These are phyloP conservation scores for Pseudogymnoascus sp. DNA, from an alignment of 2,329 filamentous ascomycete genomes.

Conservation along the genomic window DNA sequence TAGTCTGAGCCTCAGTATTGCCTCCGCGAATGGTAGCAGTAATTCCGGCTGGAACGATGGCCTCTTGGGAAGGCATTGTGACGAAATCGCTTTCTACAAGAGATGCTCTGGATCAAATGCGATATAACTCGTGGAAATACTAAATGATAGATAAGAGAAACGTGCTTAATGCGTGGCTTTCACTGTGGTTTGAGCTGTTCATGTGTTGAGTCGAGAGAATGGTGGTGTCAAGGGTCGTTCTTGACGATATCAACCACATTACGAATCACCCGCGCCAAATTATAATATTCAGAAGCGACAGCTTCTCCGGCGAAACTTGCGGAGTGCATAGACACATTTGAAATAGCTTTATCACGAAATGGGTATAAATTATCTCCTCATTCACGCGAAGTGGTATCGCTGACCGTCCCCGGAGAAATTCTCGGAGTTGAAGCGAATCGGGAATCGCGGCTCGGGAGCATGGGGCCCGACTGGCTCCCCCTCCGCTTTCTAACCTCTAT, in stretches of 20 bases:
- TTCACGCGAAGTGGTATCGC: neutral
- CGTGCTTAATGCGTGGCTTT: neutral
- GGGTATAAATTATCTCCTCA: neutral
- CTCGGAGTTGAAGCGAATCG: constrained; percentile 16
- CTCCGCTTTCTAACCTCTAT: constrained; percentile 3
- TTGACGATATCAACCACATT: neutral
- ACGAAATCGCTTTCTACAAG: neutral
- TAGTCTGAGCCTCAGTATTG: constrained; percentile 13
- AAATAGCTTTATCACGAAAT: neutral
- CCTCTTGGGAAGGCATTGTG: neutral
- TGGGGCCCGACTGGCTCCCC: neutral
- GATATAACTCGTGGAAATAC: neutral
- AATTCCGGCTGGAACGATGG: neutral
- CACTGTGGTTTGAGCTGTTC: neutral
- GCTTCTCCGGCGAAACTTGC: neutral
- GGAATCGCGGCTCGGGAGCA: neutral
- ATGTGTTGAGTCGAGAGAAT: neutral
- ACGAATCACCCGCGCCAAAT: neutral
- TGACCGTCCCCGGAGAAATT: constrained; percentile 16
- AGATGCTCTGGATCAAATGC: neutral
- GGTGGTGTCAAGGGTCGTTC: neutral
- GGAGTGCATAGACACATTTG: neutral
- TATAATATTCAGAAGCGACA: neutral
- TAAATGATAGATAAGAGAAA: neutral
- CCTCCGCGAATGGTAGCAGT: constrained; percentile 8